Base-by-base conservation (phyloP, 2,329 filamentous ascomycete genomes). In the Apiospora rasikravindrae region DNA sequence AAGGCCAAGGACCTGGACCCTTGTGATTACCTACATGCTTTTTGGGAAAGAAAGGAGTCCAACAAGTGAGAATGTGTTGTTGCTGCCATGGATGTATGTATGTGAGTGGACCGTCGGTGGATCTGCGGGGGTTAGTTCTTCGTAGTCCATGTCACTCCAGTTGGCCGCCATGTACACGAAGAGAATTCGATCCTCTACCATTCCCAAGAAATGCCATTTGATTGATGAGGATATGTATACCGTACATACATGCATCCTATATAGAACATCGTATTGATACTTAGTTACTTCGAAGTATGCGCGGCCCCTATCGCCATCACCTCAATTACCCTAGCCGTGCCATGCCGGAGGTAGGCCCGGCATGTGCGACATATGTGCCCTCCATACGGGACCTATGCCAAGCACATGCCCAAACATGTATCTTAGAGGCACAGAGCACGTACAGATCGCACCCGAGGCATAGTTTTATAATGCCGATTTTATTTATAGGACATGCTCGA, bases 101-200 rank as follows among this genome's bases (percentile, higher is more conserved):
- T 22, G 53, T 61, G 53, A 33, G 51, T 57, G 53, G 26, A 22
- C 53, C 29, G 51, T 1, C 7, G 53, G 53, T 61, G 53, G 53
- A 61, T 61, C 53, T 61, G 53, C 53, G 53, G 53, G 53, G 53
- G 8, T 61, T 61, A 61, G 53, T 61, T 61, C 29, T 61, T 19
- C 2, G n/a, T 61, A 61, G 29, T 22, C 53, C 53, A 61, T 61
- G 53, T 61, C 53, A 61, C 53, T 61, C 53, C 33, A 19, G 51
- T 29, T 53, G 24, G 24, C 24, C 51, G 33, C 33, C 33, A n/a
- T 8, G 10, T n/a, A 49, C 7, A 8, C 19, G 1, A 49, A 11
- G 45, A n/a, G 19, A n/a, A 49, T n/a, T 19, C 29, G 24, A 29
- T 13, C 49, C 14, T 57, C 51, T 14, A 57, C 14, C 14, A 33